Evolutionary conservation across 768 basidiomycete species (phyloP).

Genomic region (Collybiopsis luxurians): DNA sequence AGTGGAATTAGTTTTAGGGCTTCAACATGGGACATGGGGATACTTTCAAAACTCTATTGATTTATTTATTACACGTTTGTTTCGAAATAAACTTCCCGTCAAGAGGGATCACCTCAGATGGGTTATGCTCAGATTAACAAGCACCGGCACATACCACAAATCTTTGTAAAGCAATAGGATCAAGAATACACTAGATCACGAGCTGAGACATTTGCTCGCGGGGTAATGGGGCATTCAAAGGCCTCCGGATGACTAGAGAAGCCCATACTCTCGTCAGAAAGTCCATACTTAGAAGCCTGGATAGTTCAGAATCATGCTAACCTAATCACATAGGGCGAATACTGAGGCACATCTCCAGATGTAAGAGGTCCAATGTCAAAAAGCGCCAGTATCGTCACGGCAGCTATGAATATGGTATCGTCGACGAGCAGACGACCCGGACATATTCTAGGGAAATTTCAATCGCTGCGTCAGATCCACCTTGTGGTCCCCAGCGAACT

Average conservation of each 20-base stretch:
- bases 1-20: too few relatives aligned
- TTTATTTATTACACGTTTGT: too few relatives aligned
- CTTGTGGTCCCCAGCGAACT: background rate
- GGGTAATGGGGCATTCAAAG: background rate
- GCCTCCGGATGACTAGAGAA: background rate
- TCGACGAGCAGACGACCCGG: conserved; percentile 2
- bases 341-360: background rate
- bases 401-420: conserved; percentile 7
- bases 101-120: too few relatives aligned
- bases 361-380: conserved; percentile 8
- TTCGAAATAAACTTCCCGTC: too few relatives aligned
- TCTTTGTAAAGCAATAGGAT: too few relatives aligned
- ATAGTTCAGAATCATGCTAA: background rate
- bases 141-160: too few relatives aligned
- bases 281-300: background rate
- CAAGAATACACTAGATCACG: background rate
- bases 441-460: background rate
- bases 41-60: too few relatives aligned
- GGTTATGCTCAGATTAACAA: too few relatives aligned
- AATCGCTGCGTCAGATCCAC: background rate
- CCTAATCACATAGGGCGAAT: background rate
- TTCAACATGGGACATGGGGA: too few relatives aligned
- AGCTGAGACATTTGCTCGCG: background rate
- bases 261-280: background rate
- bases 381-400: conserved; percentile 4